Percentiles rank a stretch among this genome's conserved stretches.
These are phyloP conservation scores for Euphrasia arctica DNA, from an alignment of 305 asterid genomes.

Conservation along the genomic window DNA sequence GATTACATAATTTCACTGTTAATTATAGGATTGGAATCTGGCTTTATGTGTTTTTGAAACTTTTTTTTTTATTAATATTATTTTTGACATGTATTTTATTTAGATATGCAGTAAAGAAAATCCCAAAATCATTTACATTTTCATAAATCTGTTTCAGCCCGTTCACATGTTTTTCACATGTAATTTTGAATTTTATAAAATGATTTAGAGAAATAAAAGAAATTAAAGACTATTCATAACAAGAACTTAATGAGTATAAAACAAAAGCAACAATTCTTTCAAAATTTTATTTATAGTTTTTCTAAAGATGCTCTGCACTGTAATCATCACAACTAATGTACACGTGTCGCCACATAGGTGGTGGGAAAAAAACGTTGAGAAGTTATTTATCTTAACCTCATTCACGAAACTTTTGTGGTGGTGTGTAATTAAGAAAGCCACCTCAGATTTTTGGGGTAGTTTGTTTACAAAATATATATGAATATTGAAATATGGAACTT, in stretches of 20 bases:
- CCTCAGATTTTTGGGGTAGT: conserved; percentile 17
- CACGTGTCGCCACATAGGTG: neutral
- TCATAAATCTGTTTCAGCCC: no score
- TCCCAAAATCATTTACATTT: no score
- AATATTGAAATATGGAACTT: no score
- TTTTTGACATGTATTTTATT: no score
- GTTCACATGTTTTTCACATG: neutral
- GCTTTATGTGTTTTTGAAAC: conserved; percentile 7
- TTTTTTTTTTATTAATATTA: neutral
- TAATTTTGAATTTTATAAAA: conserved; percentile 2
- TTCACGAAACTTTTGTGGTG: conserved; percentile 7
- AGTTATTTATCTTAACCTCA: conserved; percentile 15
- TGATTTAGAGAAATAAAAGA: neutral
- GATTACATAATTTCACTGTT: conserved; percentile 16
- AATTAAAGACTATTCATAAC: neutral
- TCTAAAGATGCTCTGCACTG: no score
- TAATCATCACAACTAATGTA: neutral
- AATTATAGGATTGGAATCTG: conserved; percentile 14
- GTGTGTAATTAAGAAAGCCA: conserved; percentile 17
- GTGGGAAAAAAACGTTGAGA: conserved; percentile 9
- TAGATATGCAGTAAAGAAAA: no score
- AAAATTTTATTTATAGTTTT: no score
- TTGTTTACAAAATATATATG: no score
- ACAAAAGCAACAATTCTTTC: neutral
- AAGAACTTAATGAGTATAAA: neutral